Base-by-base conservation (phyloP, 208 protist genomes). In the Acanthamoeba culbertsoni region DNA sequence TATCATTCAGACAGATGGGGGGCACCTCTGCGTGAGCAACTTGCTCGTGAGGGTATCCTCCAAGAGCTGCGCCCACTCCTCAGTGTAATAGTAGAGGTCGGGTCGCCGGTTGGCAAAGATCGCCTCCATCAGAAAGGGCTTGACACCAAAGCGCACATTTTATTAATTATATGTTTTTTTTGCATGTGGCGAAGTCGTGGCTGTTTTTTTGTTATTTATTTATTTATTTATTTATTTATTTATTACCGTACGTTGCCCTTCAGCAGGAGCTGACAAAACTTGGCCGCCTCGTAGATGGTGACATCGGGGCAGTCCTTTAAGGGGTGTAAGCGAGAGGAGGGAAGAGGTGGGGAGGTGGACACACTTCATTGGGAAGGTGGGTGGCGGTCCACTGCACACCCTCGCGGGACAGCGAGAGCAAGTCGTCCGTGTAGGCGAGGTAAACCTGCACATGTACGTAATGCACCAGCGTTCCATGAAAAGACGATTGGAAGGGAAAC, bases 201-300 rank as follows among this genome's bases (percentile, higher is more conserved):
- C n/a, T n/a, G n/a, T n/a, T n/a, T n/a, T n/a, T n/a, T n/a, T n/a
- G n/a, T n/a, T n/a, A n/a, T n/a, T n/a, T n/a, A n/a, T n/a, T n/a
- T n/a, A n/a, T n/a, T n/a, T n/a, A n/a, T n/a, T n/a, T n/a, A n/a
- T n/a, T n/a, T n/a, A n/a, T n/a, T n/a, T n/a, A n/a, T n/a, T n/a
- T n/a, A 23, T 10, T 20, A 23, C 6, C 71, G 35, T 31, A 82
- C 71, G 42, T 89, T 89, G 79, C 79, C 79, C 51, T 57, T 65
- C 35, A 89, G 79, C 79, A 89, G 35, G 23, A 89, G 79, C 18
- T 89, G 79, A 33, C 79, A 89, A 31, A 89, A 89, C 79, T 65
- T 89, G 51, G 45, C 53, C 51, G 79, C 79, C 31, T 89, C 79
- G 48, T 89, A 89, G 79, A 89, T 23, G 79, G 79, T 89, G 51